phyloP scores from a whole-genome alignment of 148 eudicot species.

The Fagopyrum esculentum region DNA sequence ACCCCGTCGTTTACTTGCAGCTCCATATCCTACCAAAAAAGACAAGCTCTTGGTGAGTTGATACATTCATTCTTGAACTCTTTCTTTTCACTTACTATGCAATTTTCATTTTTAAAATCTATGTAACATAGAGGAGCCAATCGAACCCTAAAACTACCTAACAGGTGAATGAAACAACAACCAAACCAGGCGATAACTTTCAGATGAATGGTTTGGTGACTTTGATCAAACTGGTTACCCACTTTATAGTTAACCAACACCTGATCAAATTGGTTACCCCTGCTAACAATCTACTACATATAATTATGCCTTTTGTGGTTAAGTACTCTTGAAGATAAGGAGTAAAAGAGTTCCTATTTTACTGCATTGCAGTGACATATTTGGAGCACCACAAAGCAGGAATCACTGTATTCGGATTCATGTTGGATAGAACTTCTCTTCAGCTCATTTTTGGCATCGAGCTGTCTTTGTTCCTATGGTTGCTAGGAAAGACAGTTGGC shows the following conservation, averaged over 20 bases:
- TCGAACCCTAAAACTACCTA: neutral
- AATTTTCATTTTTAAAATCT: neutral
- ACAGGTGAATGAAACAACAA: too few species aligned
- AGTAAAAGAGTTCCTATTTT: too few species aligned
- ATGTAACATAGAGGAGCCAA: neutral
- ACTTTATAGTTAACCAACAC: too few species aligned
- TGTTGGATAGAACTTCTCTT: slow-evolving; percentile 73
- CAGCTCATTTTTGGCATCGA: slow-evolving; percentile 68
- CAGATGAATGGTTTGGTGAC: too few species aligned
- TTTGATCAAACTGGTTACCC: too few species aligned
- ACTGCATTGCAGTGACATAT: slow-evolving; percentile 57
- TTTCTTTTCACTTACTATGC: neutral
- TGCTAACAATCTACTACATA: too few species aligned
- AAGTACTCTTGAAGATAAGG: too few species aligned
- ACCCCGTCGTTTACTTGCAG: slow-evolving; percentile 9
- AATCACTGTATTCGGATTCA: slow-evolving; percentile 78
- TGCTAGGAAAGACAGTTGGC: slow-evolving; percentile 84
- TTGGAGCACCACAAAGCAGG: slow-evolving; percentile 80
- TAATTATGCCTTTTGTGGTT: too few species aligned
- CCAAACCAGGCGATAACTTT: too few species aligned
- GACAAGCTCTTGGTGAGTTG: slow-evolving; percentile 16
- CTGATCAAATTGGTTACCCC: too few species aligned
- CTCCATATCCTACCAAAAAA: slow-evolving; percentile 15
- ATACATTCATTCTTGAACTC: neutral
- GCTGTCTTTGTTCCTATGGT: slow-evolving; percentile 71